Evolutionary conservation across 116 monocot species (phyloP), one percentile per base, ranked within the genome.

Genomic region (Dioscorea cayenensis): DNA sequence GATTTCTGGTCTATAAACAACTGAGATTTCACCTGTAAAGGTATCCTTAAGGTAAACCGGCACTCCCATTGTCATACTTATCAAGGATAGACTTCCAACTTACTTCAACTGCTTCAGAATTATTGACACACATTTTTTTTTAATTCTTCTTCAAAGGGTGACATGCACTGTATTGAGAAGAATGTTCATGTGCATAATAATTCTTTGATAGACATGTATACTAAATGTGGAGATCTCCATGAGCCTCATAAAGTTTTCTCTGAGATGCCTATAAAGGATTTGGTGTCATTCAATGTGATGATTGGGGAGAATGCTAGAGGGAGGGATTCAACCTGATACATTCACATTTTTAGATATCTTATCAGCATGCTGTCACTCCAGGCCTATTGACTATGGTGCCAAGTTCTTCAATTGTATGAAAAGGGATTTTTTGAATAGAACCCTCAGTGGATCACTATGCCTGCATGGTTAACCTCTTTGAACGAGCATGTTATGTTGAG

Each of bases 1-100:
- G 75, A 71, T 74, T 67, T 87, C 87, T n/a, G 77, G 68, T 25
- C 69, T 85, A 69, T 71, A 80, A 37, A 82, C 49, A 27, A 38
- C 17, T 7, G 83, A 73, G 10, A 82, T 37, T 49, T 87, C 84
- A 28, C 82, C 89, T 69, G 76, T 76, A 72, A 95, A 95, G 25
- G 87, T 77, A 35, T 81, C 85, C 59, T 85, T 89, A 32, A 84
- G 52, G 72, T 87, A 95, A 10, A 77, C 72, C 7, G 89, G 86
- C 0, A 87, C 85, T 37, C 75, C 77, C 66, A 95, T n/a, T 36
- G 23, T 66, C 76, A 74, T 87, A 87, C 63, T 70, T 89, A 27
- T 78, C 70, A 29, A 83, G 71, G 36, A 89, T 62, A 3, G 78
- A 51, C 17, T 65, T 72, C 95, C 95, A 95, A 64, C 74, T 66